These are phyloP conservation scores for Casuarina glauca DNA, from an alignment of 306 rosid genomes.

Conservation along the genomic window DNA sequence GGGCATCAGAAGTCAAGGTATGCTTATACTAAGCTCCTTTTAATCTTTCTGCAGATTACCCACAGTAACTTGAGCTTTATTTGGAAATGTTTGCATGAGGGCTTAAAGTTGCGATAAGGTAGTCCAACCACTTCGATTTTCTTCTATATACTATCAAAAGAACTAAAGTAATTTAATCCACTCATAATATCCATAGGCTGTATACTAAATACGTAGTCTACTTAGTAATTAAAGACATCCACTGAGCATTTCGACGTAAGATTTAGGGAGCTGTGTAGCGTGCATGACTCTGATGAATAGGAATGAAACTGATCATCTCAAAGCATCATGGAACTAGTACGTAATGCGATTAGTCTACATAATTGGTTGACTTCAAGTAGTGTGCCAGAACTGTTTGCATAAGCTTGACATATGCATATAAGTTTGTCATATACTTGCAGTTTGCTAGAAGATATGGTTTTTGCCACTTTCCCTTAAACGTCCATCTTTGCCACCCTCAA, in stretches of 20 bases:
- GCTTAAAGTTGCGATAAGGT: neutral
- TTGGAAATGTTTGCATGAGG: neutral
- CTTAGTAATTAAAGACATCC: too few species aligned
- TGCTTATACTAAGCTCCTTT: conserved; percentile 17
- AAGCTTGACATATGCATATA: neutral
- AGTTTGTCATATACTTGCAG: neutral
- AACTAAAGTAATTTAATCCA: too few species aligned
- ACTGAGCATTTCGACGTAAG: too few species aligned
- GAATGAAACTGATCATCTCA: too few species aligned
- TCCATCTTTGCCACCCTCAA: neutral
- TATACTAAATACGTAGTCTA: too few species aligned
- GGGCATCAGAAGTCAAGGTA: conserved; percentile 72
- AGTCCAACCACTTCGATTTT: too few species aligned
- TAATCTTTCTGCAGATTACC: conserved; percentile 6
- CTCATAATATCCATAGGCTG: too few species aligned
- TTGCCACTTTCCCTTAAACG: neutral
- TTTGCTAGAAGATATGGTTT: neutral
- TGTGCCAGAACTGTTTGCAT: neutral
- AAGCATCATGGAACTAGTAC: too few species aligned
- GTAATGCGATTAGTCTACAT: too few species aligned
- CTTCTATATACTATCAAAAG: too few species aligned
- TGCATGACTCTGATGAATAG: too few species aligned
- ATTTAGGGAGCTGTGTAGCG: too few species aligned
- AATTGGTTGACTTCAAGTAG: neutral
- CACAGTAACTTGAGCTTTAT: neutral